Percentiles rank a stretch among this genome's conserved stretches.
phyloP scores from a whole-genome alignment of 768 basidiomycete genomes.

The Serendipita indica region DNA sequence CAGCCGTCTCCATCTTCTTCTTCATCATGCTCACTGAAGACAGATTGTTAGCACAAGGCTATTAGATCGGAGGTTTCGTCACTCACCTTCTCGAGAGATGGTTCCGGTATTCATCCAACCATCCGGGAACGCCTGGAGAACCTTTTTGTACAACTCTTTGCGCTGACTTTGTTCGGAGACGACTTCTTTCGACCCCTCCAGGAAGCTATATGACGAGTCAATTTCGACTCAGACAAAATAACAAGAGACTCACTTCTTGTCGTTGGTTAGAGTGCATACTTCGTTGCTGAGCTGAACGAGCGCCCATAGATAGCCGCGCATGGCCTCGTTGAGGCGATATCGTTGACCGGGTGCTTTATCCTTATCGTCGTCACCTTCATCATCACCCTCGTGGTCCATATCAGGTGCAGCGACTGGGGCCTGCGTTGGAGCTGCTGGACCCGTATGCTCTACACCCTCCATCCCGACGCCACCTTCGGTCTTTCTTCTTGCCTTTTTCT shows the following conservation, averaged over 20 bases:
- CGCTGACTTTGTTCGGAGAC: constrained; percentile 70
- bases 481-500: constrained; percentile 26
- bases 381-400: constrained; percentile 9
- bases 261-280: constrained; percentile 40
- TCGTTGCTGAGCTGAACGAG: constrained; percentile 71
- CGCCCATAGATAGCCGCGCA: constrained; percentile 71
- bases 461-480: constrained; percentile 16
- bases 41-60: not conserved
- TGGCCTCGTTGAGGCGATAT: constrained; percentile 63
- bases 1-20: constrained; percentile 9
- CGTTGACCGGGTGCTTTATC: constrained; percentile 58
- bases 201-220: constrained; percentile 19
- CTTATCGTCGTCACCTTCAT: constrained; percentile 18
- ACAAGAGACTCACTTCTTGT: constrained; percentile 22
- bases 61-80: not conserved
- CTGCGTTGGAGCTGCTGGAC: not conserved
- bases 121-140: constrained; percentile 47
- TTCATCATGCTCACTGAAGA: constrained; percentile 14
- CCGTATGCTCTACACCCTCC: not conserved
- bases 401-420: not conserved
- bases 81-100: constrained; percentile 71
- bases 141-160: constrained; percentile 70
- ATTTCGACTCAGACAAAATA: not conserved
- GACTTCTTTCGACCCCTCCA: constrained; percentile 54
- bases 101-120: constrained; percentile 80